Percentiles rank a stretch among this genome's conserved stretches.
Evolutionary conservation across 2,329 filamentous ascomycete species (phyloP).

Genomic region (Cladophialophora exuberans): DNA sequence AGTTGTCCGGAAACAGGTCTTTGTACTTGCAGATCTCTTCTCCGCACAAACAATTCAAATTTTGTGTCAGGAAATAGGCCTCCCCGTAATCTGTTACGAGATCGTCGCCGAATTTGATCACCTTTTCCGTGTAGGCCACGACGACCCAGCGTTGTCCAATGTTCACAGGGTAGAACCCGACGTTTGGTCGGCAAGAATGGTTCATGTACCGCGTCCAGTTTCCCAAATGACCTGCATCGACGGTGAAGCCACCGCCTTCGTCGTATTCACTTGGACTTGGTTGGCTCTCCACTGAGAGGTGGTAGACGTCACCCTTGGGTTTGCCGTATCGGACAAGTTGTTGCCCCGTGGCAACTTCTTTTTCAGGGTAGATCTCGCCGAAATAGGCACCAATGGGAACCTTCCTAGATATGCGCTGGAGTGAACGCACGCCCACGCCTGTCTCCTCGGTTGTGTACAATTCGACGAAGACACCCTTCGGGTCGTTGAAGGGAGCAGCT

Average conservation of each 20-base stretch:
- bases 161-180: constrained; percentile 2
- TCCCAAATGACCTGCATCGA: constrained; percentile 23
- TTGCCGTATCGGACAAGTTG: not conserved
- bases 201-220: constrained; percentile 34
- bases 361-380: constrained; percentile 29
- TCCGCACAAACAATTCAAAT: constrained; percentile 23
- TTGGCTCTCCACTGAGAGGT: not conserved
- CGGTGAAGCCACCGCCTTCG: not conserved
- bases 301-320: not conserved
- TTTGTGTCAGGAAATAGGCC: constrained; percentile 18
- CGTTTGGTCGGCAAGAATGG: constrained; percentile 27
- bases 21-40: constrained; percentile 3
- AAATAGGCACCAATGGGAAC: constrained; percentile 26
- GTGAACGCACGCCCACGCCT: constrained; percentile 26
- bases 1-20: not conserved
- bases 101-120: constrained; percentile 27
- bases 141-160: constrained; percentile 14
- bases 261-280: not conserved
- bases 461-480: constrained; percentile 18
- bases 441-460: constrained; percentile 13
- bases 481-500: not conserved
- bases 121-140: constrained; percentile 8
- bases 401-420: constrained; percentile 19
- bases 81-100: constrained; percentile 27
- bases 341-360: not conserved